Evolutionary conservation across 73 alveolate genomes (phyloP), one percentile per base, ranked within the genome.

Genomic region (Strombidium stylifer): DNA sequence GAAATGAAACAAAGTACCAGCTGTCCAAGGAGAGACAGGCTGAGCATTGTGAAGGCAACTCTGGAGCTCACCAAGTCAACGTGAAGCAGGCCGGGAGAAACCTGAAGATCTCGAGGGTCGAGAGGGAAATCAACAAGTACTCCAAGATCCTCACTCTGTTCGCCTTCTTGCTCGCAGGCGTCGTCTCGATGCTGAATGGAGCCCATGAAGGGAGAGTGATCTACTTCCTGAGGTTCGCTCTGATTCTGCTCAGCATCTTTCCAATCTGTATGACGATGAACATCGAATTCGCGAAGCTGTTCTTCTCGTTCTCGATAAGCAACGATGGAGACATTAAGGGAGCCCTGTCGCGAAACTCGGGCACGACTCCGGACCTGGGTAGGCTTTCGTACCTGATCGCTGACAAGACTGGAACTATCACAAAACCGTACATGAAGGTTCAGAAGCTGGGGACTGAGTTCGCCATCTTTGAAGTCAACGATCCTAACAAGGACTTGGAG

Each of bases 381-480:
- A 51, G 99, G 46, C 78, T 93, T 14, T 74, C 87, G 32, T 90
- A 54, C 78, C 48, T 93, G 25, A 83, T 93, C 52, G 67, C 96
- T 36, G 99, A 93, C 77, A 93, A 93, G 70, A 93, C 99, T 21
- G 99, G 99, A 23, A 93, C 99, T 41, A 54, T 93, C 21, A 93
- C 99, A 12, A 47, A 91, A 61, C 91, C 91, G 75, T 97, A 93
- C 52, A 93, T 93, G 99, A 82, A 61, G 2, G 84, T 86, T 73
- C 90, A 91, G 66, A 82, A 78, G 58, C 48, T 85, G 0, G 83
- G 84, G 35, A 31, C 83, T 44, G 96, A 91, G 64, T 78, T 31
- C 34, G 91, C 90, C 6, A 46, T 45, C 26, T 87, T 87, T 56
- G 73, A 93, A 3, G 27, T 55, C n/a, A 85, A 75, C 35, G 95